Evolutionary conservation across 371 early-diverging fungal genomes (phyloP), one percentile per base, ranked within the genome.

Genomic region (Dichotomocladium elegans): DNA sequence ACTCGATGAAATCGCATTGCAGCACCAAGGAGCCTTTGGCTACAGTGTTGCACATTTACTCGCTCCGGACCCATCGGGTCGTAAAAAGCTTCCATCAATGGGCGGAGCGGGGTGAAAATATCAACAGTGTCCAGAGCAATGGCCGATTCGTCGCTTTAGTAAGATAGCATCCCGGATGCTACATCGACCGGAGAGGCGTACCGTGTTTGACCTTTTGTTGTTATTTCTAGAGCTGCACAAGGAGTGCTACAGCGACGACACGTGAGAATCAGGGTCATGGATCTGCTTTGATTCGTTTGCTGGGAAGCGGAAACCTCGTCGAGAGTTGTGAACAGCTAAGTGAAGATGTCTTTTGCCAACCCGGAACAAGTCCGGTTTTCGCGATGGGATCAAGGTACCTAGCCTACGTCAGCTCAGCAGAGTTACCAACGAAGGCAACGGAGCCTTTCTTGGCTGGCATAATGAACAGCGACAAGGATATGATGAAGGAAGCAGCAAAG

Each of bases 371-470:
- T 1, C 77, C 79, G 15, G 64, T 80, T 2, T 82, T 85, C 49
- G 66, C 80, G 10, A 57, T 87, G 12, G 85, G 85, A 2, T 61
- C 80, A 14, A 59, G 88, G 27, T 71, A 80, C 34, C 53, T 87
- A 21, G 83, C 88, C 9, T 87, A 85, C 62, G 83, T 81, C 7
- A 84, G 83, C 2, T 79, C 68, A 22, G 58, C 61, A 21, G 64
- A 58, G 61, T 47, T 31, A 4, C 44, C 64, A 12, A 14, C 30
- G 2, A 35, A 45, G 12, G 27, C 14, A 7, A 31, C 29, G 22
- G 22, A 43, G 3, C 5, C 27, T 22, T 24, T 9, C 3, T 27
- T 57, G 15, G 30, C 61, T 7, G 58, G 64, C 8, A 61, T 69
- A 14, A 46, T 63, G 7, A 64, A 64, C 47, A 64, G 61, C 1